Base-by-base conservation (phyloP, 805 yeast species). In the Wickerhamiella parazyma region DNA sequence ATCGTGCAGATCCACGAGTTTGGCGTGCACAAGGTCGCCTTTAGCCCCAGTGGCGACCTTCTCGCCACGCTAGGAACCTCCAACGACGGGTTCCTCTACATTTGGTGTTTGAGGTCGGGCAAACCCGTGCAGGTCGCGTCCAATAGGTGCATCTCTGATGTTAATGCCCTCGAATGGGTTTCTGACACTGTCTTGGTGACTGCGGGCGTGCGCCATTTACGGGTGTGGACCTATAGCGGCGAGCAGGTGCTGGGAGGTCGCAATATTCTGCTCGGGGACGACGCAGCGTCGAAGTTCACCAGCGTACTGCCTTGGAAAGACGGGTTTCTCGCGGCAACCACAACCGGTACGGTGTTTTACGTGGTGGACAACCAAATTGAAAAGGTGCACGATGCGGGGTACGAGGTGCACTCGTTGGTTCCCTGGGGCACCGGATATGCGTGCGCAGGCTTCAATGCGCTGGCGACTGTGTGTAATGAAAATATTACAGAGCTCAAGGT, bases 31-130 rank as follows among this genome's bases (percentile, higher is more conserved):
- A 61, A 65, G 6, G 51, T 80, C 14, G 59, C 63, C 17, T 80
- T 80, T 54, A 72, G 82, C 0, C 74, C 76, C 0, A 73, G 76
- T 48, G 76, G 79, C 41, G 63, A 59, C 33, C 64, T 56, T 44
- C 58, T 80, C 26, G 71, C 79, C 26, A 75, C 84, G 8, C 58
- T 79, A 38, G 89, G 89, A 0, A 61, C 72, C n/a, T 63, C 75
- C 3, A 77, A 75, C 50, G 91, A 80, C 55, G 85, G 87, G 1
- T 77, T 68, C 45, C 53, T 80, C 10, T 71, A 74, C 50, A 58
- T 81, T 7, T 80, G 89, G 87, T 11, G 31, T 28, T 65, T 58
- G 38, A 53, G 71, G 11, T 35, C 42, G 7, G 55, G 53, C 9
- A 59, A 63, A 0, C 50, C 57, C 2, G 54, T 65, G 5, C 53